Evolutionary conservation across 2,329 filamentous ascomycete genomes (phyloP).

Genomic region (Byssochlamys sp.): DNA sequence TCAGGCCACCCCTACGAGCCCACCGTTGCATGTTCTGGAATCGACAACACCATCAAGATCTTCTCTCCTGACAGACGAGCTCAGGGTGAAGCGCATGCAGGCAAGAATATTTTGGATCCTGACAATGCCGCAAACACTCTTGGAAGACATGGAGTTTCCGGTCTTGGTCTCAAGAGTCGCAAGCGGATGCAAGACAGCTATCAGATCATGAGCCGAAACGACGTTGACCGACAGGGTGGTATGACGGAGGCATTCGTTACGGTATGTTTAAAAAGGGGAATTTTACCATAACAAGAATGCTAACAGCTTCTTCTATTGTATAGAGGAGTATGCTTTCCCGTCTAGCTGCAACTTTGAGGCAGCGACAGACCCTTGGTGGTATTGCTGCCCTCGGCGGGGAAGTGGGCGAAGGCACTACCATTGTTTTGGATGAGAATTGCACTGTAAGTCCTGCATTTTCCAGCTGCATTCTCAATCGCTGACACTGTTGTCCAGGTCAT

Average conservation of each 20-base stretch:
- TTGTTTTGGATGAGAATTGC: constrained; percentile 39
- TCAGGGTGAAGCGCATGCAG: constrained; percentile 48
- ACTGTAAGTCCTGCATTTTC: constrained; percentile 21
- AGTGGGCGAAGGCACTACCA: constrained; percentile 21
- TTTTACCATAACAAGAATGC: constrained; percentile 6
- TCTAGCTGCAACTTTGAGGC: constrained; percentile 33
- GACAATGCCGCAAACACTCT: constrained; percentile 30
- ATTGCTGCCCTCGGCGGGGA: constrained; percentile 15
- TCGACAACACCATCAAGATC: constrained; percentile 60
- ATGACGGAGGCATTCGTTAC: constrained; percentile 50
- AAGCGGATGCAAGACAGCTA: constrained; percentile 53
- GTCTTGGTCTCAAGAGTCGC: constrained; percentile 45
- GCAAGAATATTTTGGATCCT: constrained; percentile 48
- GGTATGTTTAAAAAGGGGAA: constrained; percentile 25
- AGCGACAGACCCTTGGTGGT: constrained; percentile 24
- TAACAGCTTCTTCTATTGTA: constrained; percentile 6
- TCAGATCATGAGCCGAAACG: constrained; percentile 54
- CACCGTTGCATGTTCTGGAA: constrained; percentile 56
- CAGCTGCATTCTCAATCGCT: neutral
- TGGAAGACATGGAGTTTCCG: constrained; percentile 15
- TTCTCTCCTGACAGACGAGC: constrained; percentile 53
- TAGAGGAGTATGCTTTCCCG: constrained; percentile 41
- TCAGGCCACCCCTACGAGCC: constrained; percentile 58
- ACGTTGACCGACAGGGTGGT: constrained; percentile 49
- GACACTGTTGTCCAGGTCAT: constrained; percentile 17